Base-by-base conservation (phyloP, 192 early-diverging fungal species). In the Piromyces finnis region DNA sequence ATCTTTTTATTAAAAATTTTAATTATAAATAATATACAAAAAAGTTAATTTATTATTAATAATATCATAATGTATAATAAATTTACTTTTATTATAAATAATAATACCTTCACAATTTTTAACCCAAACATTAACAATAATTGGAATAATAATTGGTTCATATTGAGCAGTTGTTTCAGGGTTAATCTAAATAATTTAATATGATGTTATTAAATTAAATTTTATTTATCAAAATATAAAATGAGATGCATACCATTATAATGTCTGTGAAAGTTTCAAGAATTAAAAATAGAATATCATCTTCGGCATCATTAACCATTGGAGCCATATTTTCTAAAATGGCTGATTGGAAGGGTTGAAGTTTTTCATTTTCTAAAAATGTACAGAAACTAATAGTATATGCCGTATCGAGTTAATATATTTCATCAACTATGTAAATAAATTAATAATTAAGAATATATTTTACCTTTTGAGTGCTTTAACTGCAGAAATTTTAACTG, bases 71-170 rank as follows among this genome's bases (percentile, higher is more conserved):
- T 35, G 3, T 35, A 35, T 35, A 7, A 35, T 35, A 35, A 7
- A 7, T 7, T 35, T 14, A 37, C 13, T 14, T 14, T 37, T 18
- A 28, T 26, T 18, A 32, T 77, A 78, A 22, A 39, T 79, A 14
- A 29, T 22, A 78, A 78, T 81, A 89, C 88, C 89, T 22, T 90
- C 89, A 15, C 94, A 91, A 82, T 94, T 87, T 36, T 88, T 88
- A 59, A 86, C 87, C 95, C 94, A 96, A n/a, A 93, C 89, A 18
- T 91, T 88, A 81, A 97, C 82, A 0, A 94, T 84, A 32, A 94
- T 85, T 12, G 92, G 91, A 79, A 91, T 89, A 32, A 98, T 84
- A 59, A 88, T 82, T 16, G 88, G 87, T 81, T 95, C 95, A 79
- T 92, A 90, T 77, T 88, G 87, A 1, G 94, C 92, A 5, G 92